Conservation (phyloP, 306 rosid species). For the Quercus gilva region DNA sequence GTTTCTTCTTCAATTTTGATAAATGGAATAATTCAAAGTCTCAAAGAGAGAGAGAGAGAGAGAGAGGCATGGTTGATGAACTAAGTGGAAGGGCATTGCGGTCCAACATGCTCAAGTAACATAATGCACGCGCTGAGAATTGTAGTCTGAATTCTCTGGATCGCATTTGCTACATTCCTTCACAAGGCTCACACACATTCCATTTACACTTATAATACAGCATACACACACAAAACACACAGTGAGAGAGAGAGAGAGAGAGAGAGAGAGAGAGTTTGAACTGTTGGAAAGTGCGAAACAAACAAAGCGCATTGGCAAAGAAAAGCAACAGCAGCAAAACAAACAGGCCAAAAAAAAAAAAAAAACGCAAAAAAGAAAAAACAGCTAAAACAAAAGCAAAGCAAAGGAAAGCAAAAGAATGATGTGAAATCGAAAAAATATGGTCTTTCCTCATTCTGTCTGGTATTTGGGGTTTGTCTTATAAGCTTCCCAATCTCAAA, state of each 20-base stretch:
- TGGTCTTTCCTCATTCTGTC: constrained; percentile 44
- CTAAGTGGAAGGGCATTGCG: neutral
- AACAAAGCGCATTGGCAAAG: constrained; percentile 30
- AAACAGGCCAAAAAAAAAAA: constrained; percentile 33
- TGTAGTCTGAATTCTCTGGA: constrained; percentile 18
- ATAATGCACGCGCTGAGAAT: constrained; percentile 39
- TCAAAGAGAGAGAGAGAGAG: neutral
- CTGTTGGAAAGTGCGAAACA: constrained; percentile 62
- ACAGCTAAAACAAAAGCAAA: neutral
- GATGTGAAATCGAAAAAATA: constrained; percentile 48
- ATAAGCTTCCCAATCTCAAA: constrained; percentile 23
- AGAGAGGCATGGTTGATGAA: too few relatives aligned
- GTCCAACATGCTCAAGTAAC: constrained; percentile 8
- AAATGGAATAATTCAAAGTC: too few relatives aligned
- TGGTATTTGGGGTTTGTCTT: constrained; percentile 43
- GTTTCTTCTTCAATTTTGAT: too few relatives aligned
- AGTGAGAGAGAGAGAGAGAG: constrained; percentile 16
- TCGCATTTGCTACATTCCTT: constrained; percentile 3
- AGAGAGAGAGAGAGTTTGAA: constrained; percentile 2
- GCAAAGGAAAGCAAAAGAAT: constrained; percentile 14
- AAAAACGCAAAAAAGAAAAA: neutral
- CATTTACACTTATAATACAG: too few relatives aligned
- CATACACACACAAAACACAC: too few relatives aligned
- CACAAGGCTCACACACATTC: too few relatives aligned
- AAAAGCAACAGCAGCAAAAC: constrained; percentile 46